These are phyloP conservation scores for Phaseolus lunatus DNA, from an alignment of 306 rosid genomes.

Conservation along the genomic window DNA sequence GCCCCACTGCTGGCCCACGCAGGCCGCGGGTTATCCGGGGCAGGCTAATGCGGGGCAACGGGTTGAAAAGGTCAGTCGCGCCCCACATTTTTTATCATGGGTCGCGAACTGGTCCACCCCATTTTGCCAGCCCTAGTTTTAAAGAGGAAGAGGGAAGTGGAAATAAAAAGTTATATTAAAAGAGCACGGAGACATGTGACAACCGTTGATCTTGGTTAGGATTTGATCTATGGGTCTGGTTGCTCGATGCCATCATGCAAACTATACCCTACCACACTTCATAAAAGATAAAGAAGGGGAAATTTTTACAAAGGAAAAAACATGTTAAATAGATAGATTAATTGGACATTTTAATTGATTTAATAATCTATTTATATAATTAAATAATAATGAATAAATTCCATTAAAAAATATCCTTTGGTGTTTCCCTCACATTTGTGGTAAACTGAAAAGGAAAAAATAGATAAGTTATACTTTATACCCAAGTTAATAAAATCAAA, in stretches of 20 bases:
- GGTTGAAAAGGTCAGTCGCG: too few relatives aligned
- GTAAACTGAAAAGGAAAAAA: background rate
- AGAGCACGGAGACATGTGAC: background rate
- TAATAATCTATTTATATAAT: background rate
- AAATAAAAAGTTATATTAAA: background rate
- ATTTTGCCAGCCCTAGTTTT: too few relatives aligned
- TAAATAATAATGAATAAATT: background rate
- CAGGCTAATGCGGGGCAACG: too few relatives aligned
- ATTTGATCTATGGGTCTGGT: background rate
- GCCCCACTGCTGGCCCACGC: too few relatives aligned
- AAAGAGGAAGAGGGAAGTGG: background rate
- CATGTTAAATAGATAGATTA: too few relatives aligned
- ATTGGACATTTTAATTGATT: background rate
- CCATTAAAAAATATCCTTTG: too few relatives aligned
- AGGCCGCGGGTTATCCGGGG: too few relatives aligned
- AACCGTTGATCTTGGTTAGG: background rate
- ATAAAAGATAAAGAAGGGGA: background rate
- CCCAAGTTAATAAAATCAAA: background rate
- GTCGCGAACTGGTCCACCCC: too few relatives aligned
- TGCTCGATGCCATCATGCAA: background rate
- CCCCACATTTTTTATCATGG: slow-evolving; percentile 30
- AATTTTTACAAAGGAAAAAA: background rate
- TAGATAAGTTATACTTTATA: background rate
- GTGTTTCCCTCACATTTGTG: too few relatives aligned
- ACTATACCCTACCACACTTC: background rate